Conservation (phyloP, 805 yeast genomes). For the Wickerhamomyces strasburgensis region DNA sequence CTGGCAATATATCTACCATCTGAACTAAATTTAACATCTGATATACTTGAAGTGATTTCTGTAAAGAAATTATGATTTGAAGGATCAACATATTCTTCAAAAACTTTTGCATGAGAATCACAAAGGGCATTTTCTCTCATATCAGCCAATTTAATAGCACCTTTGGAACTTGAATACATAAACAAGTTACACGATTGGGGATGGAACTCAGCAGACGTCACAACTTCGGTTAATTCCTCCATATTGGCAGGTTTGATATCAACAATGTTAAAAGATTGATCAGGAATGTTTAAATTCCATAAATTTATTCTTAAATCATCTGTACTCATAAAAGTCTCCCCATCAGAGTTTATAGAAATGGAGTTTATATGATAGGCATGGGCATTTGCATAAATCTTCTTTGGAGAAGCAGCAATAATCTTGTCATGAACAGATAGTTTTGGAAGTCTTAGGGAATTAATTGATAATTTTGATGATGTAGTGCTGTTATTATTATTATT, state of each 20-base stretch:
- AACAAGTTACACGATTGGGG: conserved; percentile 88
- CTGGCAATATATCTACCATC: conserved; percentile 95
- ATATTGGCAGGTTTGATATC: conserved; percentile 97
- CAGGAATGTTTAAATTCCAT: conserved; percentile 93
- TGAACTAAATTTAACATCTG: conserved; percentile 87
- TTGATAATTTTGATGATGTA: conserved; percentile 30
- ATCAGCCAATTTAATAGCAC: conserved; percentile 91
- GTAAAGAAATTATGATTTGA: conserved; percentile 92
- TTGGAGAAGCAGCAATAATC: conserved; percentile 91
- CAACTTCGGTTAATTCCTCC: conserved; percentile 98
- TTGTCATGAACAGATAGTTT: conserved; percentile 90
- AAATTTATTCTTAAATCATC: conserved; percentile 94
- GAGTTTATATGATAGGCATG: conserved; percentile 98
- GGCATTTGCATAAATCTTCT: conserved; percentile 86
- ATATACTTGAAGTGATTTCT: conserved; percentile 90
- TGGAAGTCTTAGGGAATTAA: conserved; percentile 65
- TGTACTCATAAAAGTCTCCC: conserved; percentile 87
- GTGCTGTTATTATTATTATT: conserved; percentile 4
- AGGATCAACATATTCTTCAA: conserved; percentile 92
- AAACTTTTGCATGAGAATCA: conserved; percentile 80
- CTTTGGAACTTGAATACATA: conserved; percentile 94
- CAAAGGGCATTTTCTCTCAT: conserved; percentile 95
- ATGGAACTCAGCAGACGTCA: conserved; percentile 94
- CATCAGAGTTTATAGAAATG: conserved; percentile 89
- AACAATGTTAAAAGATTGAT: conserved; percentile 93